Conservation (phyloP, 2,329 filamentous ascomycete species). For the Exophiala sideris region DNA sequence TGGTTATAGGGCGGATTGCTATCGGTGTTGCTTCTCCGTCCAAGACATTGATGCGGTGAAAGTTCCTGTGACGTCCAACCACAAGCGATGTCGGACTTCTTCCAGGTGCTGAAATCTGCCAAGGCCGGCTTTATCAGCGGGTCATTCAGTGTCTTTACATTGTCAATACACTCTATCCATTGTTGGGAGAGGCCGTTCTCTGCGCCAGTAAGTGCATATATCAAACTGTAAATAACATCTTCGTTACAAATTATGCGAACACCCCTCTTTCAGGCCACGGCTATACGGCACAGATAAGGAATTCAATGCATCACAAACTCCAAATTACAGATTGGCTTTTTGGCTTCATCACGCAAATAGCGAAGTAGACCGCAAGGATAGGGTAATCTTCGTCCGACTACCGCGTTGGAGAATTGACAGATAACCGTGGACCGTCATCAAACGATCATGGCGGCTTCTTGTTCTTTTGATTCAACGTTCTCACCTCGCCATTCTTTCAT, state of each 20-base stretch:
- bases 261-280: constrained; percentile 1
- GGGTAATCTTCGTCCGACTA: too few species aligned
- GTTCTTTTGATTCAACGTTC: background rate
- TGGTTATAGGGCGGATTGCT: too few species aligned
- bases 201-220: too few species aligned
- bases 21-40: too few species aligned
- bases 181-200: too few species aligned
- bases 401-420: too few species aligned
- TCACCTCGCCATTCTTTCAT: background rate
- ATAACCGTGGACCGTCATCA: too few species aligned
- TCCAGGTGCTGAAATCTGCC: background rate
- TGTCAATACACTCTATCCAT: constrained; percentile 2
- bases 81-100: background rate
- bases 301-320: background rate
- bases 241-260: background rate
- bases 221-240: too few species aligned
- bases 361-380: too few species aligned
- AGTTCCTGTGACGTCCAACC: background rate
- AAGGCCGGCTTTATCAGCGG: background rate
- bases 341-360: too few species aligned
- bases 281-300: constrained; percentile 13
- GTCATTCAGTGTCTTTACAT: background rate
- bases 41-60: too few species aligned
- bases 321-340: background rate
- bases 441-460: too few species aligned